Evolutionary conservation across 2,329 filamentous ascomycete genomes (phyloP), one percentile per base, ranked within the genome.

Genomic region (Neocatenulostroma microsporum): DNA sequence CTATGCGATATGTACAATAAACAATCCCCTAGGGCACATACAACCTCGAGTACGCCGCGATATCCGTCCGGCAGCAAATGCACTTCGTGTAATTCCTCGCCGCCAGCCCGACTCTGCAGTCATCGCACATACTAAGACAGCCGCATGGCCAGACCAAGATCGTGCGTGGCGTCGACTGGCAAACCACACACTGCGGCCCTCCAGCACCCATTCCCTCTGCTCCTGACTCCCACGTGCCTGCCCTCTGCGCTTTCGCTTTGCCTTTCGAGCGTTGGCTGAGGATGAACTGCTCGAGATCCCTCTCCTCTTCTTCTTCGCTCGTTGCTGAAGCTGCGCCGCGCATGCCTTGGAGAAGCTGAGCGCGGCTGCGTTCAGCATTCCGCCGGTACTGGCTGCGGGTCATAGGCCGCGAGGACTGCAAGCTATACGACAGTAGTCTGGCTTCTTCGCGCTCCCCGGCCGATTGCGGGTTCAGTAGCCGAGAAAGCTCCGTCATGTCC

Each of bases 21-120:
- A n/a, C n/a, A n/a, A n/a, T n/a, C n/a, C 9, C 23, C 47, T 48
- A 82, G 33, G 91, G 91, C 26, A 96, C 87, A 68, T 84, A 98
- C 42, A 98, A 78, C 50, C 86, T 77, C 48, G 85, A 88, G 61
- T 94, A 96, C 37, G 88, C 91, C 37, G 78, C 76, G 20, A 96
- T 86, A 51, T 91, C 83, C 39, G 85, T 77, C 34, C 91, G 75
- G 60, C 91, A 96, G 54, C 89, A 96, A 26, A 96, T 88, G 57
- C 91, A 98, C 56, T 85, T 93, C 46, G 88, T 85, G 58, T 94
- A 96, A 59, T 96, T 96, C 59, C 95, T 93, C 78, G 94, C 88
- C 3, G 91, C 91, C 44, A 96, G 70, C 28, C 85, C 89, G 23
- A 96, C 84, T 21, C 91, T 74, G 57, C 91, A 96, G 49, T 96